A percentile compares a stretch with the other conserved stretches of the same genome.
Evolutionary conservation across 2,329 filamentous ascomycete species (phyloP).

Genomic region (Exophiala alcalophila): DNA sequence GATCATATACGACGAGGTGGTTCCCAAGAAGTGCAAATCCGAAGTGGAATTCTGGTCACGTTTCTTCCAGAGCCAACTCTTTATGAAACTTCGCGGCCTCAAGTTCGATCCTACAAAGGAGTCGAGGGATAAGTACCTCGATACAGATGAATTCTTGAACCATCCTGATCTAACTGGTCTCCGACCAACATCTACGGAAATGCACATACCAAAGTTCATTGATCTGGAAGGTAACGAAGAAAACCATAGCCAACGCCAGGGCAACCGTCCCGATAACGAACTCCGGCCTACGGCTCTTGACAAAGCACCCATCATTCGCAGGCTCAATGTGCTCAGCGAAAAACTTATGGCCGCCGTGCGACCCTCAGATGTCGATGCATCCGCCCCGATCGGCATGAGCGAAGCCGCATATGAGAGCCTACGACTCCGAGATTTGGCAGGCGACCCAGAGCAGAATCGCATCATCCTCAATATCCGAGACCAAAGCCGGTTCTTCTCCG

Average conservation of each 20-base stretch:
- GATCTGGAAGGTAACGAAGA: constrained; percentile 93
- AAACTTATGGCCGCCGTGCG: constrained; percentile 89
- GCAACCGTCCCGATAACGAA: constrained; percentile 83
- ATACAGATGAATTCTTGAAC: constrained; percentile 64
- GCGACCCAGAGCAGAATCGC: constrained; percentile 68
- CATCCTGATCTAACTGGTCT: constrained; percentile 59
- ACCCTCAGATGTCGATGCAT: constrained; percentile 68
- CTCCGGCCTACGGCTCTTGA: constrained; percentile 74
- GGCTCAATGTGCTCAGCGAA: constrained; percentile 84
- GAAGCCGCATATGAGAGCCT: constrained; percentile 73
- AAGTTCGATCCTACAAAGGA: constrained; percentile 71
- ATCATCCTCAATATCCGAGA: constrained; percentile 86
- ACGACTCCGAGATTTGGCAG: constrained; percentile 74
- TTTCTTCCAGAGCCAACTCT: constrained; percentile 87
- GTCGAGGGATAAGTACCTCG: constrained; percentile 58
- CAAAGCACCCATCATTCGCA: constrained; percentile 84
- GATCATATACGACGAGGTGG: constrained; percentile 87
- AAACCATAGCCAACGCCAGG: constrained; percentile 81
- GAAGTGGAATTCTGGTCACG: constrained; percentile 87
- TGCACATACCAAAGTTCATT: constrained; percentile 81
- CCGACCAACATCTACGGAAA: constrained; percentile 47
- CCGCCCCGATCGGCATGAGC: constrained; percentile 64
- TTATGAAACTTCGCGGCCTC: constrained; percentile 89
- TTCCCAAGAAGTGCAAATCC: constrained; percentile 60
- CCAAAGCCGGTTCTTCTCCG: constrained; percentile 76